Evolutionary conservation across 352 stramenopile genomes (phyloP), one percentile per base, ranked within the genome.

Genomic region (Peronospora farinosa): DNA sequence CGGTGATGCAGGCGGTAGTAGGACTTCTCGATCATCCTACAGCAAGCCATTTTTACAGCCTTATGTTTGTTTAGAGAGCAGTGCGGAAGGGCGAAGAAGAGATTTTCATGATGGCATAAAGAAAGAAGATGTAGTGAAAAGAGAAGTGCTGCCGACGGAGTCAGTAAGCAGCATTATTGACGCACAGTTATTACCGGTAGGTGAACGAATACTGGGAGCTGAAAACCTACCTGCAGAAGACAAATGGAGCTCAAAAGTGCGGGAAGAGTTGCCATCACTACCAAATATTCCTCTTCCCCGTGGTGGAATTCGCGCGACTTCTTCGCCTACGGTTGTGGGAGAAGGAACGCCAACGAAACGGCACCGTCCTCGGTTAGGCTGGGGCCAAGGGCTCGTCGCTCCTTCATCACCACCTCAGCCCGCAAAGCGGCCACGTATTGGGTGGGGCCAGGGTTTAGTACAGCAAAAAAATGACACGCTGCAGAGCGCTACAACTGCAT

Each of bases 341-440:
- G 54, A 68, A 49, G 59, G 46, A 46, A 66, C 55, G 12, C 51
- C 69, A 17, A 85, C 74, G 11, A 82, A 82, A 25, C 59, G 63
- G 16, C 82, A 91, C 25, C 68, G 83, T 11, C 78, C 79, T 25
- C 69, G 83, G 8, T 54, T 94, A 13, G 83, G 80, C 13, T 94
- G 83, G 83, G 83, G 83, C 2, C 83, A 94, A 67, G 83, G 83
- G 9, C 61, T 94, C n/a, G 69, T 88, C 3, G 74, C 74, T 1
- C 60, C 70, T 2, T 90, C 74, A 19, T 89, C 74, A 19, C 72
- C 74, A 23, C 74, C 74, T 28, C 64, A 81, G 33, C 69, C 74
- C 45, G 54, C 59, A 39, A 93, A 93, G 50, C 80, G 83, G 12
- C 80, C 80, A 40, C 74, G 83, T 12, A 84, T 93, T 60, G 80